These are phyloP conservation scores for Colletotrichum cordylinicola DNA, from an alignment of 2,329 filamentous ascomycete species.

Conservation along the genomic window DNA sequence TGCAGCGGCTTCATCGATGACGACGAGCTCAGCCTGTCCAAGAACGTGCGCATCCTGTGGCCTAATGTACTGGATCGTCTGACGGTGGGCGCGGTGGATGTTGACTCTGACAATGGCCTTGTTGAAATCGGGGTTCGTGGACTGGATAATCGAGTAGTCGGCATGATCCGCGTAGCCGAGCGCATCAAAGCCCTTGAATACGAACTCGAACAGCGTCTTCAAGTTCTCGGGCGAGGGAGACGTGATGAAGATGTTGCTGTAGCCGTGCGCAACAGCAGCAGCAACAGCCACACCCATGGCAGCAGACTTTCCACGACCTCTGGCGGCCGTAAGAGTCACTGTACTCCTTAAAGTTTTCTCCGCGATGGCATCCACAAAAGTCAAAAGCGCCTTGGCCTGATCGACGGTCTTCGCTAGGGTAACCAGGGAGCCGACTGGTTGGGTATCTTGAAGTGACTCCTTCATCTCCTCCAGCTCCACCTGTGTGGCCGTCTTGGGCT, in stretches of 20 bases:
- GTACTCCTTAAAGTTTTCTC: slow-evolving; percentile 96
- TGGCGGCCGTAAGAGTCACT: slow-evolving; percentile 88
- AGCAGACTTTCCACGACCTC: slow-evolving; percentile 96
- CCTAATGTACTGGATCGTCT: slow-evolving; percentile 98
- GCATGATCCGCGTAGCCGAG: slow-evolving; percentile 93
- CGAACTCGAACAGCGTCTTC: slow-evolving; percentile 97
- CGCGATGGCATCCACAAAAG: slow-evolving; percentile 93
- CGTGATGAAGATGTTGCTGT: slow-evolving; percentile 99
- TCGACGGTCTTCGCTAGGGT: slow-evolving; percentile 89
- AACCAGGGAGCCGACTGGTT: slow-evolving; percentile 84
- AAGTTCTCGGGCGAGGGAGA: slow-evolving; percentile 97
- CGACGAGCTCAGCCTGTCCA: slow-evolving; percentile 91
- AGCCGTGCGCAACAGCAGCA: slow-evolving; percentile 92
- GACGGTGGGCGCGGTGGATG: slow-evolving; percentile 90
- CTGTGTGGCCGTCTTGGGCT: slow-evolving; percentile 73
- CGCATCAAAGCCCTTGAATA: slow-evolving; percentile 98
- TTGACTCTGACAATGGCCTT: slow-evolving; percentile 98
- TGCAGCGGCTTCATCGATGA: slow-evolving; percentile 97
- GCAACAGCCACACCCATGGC: slow-evolving; percentile 94
- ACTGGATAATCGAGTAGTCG: slow-evolving; percentile 98
- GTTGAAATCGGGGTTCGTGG: slow-evolving; percentile 97
- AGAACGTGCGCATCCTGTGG: slow-evolving; percentile 95
- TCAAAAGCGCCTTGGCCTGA: slow-evolving; percentile 95
- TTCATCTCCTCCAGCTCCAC: slow-evolving; percentile 87
- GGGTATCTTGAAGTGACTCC: slow-evolving; percentile 82